phyloP scores from a whole-genome alignment of 768 basidiomycete species.

The Tylopilus intermedius region DNA sequence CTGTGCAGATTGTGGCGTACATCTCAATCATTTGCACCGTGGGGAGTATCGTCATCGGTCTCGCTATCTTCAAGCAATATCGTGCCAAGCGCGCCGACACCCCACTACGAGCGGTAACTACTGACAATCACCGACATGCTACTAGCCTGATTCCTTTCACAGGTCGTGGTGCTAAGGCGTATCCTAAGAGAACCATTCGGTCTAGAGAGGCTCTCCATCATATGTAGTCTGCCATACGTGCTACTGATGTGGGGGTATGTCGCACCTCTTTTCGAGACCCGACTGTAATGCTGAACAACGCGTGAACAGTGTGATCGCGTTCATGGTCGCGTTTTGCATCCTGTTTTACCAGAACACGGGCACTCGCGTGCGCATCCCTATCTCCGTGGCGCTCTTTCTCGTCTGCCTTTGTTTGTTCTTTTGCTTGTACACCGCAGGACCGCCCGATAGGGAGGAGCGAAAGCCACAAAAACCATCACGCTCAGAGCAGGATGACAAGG shows the following conservation, averaged over 20 bases:
- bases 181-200: slow-evolving; percentile 26
- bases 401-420: slow-evolving; percentile 24
- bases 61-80: slow-evolving; percentile 30
- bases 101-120: slow-evolving; percentile 25
- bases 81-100: slow-evolving; percentile 31
- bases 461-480: neutral
- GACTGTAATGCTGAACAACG: neutral
- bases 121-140: neutral
- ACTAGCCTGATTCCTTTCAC: neutral
- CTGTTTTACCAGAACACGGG: slow-evolving; percentile 28
- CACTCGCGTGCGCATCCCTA: slow-evolving; percentile 23
- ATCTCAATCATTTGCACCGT: slow-evolving; percentile 26
- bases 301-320: slow-evolving; percentile 30
- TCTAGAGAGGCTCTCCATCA: slow-evolving; percentile 35
- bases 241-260: slow-evolving; percentile 38
- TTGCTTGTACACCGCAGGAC: slow-evolving; percentile 26
- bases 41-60: slow-evolving; percentile 29
- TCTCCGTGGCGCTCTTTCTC: slow-evolving; percentile 22
- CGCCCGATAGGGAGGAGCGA: slow-evolving; percentile 15
- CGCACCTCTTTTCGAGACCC: neutral
- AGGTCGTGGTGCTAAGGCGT: slow-evolving; percentile 26
- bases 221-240: slow-evolving; percentile 39
- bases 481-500: neutral
- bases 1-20: slow-evolving; percentile 25
- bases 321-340: slow-evolving; percentile 29